Evolutionary conservation across 1,284 basidiomycete genomes (phyloP), one percentile per base, ranked within the genome.

Genomic region (Puccinia hordei): DNA sequence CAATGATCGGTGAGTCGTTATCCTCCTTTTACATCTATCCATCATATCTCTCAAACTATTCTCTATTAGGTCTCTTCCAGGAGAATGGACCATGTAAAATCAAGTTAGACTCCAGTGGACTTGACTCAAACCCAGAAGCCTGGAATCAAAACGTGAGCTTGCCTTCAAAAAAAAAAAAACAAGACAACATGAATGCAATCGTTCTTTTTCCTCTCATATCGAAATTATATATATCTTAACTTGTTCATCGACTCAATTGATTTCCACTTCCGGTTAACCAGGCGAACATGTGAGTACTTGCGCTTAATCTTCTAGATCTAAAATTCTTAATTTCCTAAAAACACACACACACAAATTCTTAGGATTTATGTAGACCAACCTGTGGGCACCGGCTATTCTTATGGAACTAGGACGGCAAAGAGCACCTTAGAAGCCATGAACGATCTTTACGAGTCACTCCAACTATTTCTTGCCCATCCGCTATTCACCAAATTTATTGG

Each of bases 41-140:
- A n/a, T n/a, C n/a, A n/a, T n/a, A n/a, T n/a, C n/a, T n/a, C n/a
- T n/a, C n/a, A n/a, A n/a, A n/a, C n/a, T n/a, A n/a, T n/a, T n/a
- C n/a, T n/a, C n/a, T 17, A 27, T 0, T 41, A 78, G 76, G 65
- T 30, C 30, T 78, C 10, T 78, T 78, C 53, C 76, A 78, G 57
- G 76, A 78, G n/a, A 57, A 78, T 35, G 76, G 76, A 9, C 76
- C 76, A 19, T 78, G 76, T 78, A 49, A 66, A 33, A 71, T 78
- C 33, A 69, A 69, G 66, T 35, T 53, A 19, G 76, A 78, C n/a
- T 78, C 76, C 15, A 69, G 53, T n/a, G 66, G 66, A n/a, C 38
- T 78, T 10, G 66, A 69, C 27, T 5, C 44, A 24, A 78, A 78
- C 35, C 61, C 63, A n/a, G 61, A 78, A 51, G 33, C 76, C 19